Evolutionary conservation across 2,329 filamentous ascomycete genomes (phyloP).

Genomic region (Paraphoma sp.): DNA sequence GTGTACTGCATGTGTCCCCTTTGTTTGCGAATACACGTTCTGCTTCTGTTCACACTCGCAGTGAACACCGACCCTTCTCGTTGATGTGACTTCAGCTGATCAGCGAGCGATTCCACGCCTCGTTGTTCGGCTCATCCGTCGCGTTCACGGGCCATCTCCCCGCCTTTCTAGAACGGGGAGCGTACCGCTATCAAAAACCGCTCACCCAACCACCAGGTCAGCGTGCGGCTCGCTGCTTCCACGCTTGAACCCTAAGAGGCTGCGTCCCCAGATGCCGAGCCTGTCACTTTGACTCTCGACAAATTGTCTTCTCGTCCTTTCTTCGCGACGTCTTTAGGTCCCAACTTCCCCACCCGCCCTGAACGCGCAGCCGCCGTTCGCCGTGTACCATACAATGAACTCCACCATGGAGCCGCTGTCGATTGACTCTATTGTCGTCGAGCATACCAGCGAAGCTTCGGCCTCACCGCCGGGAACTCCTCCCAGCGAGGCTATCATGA

Average conservation of each 20-base stretch:
- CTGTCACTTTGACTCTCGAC: constrained; percentile 13
- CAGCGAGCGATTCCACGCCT: background rate
- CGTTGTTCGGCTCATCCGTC: constrained; percentile 7
- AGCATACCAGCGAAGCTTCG: constrained; percentile 31
- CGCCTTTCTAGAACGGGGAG: constrained; percentile 16
- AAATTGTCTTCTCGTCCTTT: background rate
- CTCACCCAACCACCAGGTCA: constrained; percentile 32
- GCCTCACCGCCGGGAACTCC: constrained; percentile 20
- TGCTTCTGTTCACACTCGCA: background rate
- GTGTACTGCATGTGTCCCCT: background rate
- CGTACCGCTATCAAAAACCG: constrained; percentile 25
- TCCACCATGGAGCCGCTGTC: constrained; percentile 45
- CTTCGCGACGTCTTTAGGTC: constrained; percentile 5
- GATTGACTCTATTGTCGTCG: constrained; percentile 46
- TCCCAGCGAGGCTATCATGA: constrained; percentile 35
- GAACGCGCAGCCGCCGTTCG: constrained; percentile 4
- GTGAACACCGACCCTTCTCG: background rate
- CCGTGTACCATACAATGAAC: constrained; percentile 7
- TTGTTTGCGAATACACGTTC: background rate
- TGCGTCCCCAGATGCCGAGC: constrained; percentile 2
- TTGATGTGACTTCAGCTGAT: background rate
- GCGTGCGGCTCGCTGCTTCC: constrained; percentile 13
- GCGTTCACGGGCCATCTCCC: constrained; percentile 22
- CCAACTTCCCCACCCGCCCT: constrained; percentile 14
- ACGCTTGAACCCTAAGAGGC: constrained; percentile 6